Evolutionary conservation across 2,329 filamentous ascomycete species (phyloP).

Genomic region (Colletotrichum zoysiae): DNA sequence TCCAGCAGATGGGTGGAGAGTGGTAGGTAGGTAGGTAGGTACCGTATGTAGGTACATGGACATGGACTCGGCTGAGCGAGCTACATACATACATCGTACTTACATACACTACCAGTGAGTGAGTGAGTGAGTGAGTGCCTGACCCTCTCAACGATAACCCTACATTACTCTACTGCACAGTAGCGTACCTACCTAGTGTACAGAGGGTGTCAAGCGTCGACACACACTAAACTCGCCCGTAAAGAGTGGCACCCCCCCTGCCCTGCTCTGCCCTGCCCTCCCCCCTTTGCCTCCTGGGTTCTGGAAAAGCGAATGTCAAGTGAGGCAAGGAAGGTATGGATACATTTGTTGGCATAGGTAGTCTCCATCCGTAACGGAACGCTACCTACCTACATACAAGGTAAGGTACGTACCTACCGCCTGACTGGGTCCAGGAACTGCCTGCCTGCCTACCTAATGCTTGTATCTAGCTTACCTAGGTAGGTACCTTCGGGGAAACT

Average conservation of each 20-base stretch:
- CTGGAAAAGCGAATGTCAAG: background rate
- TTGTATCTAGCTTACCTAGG: no score
- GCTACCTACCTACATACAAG: background rate
- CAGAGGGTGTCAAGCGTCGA: slow-evolving; percentile 13
- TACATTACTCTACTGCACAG: slow-evolving; percentile 26
- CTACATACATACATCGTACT: no score
- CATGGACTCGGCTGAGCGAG: slow-evolving; percentile 10
- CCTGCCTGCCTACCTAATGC: no score
- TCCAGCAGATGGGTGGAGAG: slow-evolving; percentile 10
- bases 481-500: background rate
- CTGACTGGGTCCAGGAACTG: slow-evolving; percentile 26
- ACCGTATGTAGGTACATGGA: background rate
- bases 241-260: background rate
- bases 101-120: background rate
- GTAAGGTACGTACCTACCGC: slow-evolving; percentile 20
- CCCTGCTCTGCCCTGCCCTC: no score
- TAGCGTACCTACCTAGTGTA: background rate
- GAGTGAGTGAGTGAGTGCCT: slow-evolving; percentile 2
- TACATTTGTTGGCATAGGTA: slow-evolving; percentile 10
- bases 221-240: slow-evolving; percentile 17
- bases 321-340: slow-evolving; percentile 14
- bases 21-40: background rate
- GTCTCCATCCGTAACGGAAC: slow-evolving; percentile 17
- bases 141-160: slow-evolving; percentile 3
- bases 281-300: slow-evolving; percentile 11